These are phyloP conservation scores for Cercospora zeina DNA, from an alignment of 2,329 filamentous ascomycete species.

Conservation along the genomic window DNA sequence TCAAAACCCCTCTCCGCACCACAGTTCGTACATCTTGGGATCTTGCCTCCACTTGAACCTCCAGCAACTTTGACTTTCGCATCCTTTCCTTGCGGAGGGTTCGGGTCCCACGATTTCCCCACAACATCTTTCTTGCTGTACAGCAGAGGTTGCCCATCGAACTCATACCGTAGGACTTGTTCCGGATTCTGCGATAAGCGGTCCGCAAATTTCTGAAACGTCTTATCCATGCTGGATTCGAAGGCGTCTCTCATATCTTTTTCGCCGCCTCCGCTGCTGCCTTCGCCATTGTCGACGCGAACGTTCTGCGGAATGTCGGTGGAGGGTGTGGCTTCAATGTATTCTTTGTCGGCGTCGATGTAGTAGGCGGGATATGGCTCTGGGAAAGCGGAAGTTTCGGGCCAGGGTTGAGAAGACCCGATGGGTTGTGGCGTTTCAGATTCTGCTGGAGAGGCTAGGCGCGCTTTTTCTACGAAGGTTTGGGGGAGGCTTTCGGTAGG, in stretches of 20 bases:
- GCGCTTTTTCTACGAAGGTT: conserved; percentile 40
- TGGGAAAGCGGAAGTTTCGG: conserved; percentile 63
- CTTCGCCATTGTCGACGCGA: conserved; percentile 33
- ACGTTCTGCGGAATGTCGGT: conserved; percentile 49
- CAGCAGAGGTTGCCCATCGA: conserved; percentile 59
- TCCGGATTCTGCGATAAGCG: conserved; percentile 53
- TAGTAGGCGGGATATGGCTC: conserved; percentile 73
- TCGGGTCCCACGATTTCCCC: conserved; percentile 61
- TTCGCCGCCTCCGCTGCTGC: conserved; percentile 42
- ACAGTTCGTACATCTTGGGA: conserved; percentile 78
- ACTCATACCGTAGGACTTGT: conserved; percentile 55
- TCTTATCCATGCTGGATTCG: conserved; percentile 52
- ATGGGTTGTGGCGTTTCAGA: conserved; percentile 30
- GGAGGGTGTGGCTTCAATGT: conserved; percentile 62
- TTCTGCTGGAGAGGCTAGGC: conserved; percentile 33
- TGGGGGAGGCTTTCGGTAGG: conserved; percentile 29
- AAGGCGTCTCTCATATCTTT: conserved; percentile 45
- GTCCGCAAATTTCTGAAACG: conserved; percentile 56
- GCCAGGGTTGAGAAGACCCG: conserved; percentile 68
- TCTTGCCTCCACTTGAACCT: conserved; percentile 41
- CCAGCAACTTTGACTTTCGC: conserved; percentile 24
- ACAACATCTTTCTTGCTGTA: conserved; percentile 77
- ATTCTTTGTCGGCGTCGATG: conserved; percentile 89
- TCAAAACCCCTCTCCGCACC: conserved; percentile 78
- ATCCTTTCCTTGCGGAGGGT: conserved; percentile 14